Base-by-base conservation (phyloP, 1,284 basidiomycete species). In the Tylopilus sp. region DNA sequence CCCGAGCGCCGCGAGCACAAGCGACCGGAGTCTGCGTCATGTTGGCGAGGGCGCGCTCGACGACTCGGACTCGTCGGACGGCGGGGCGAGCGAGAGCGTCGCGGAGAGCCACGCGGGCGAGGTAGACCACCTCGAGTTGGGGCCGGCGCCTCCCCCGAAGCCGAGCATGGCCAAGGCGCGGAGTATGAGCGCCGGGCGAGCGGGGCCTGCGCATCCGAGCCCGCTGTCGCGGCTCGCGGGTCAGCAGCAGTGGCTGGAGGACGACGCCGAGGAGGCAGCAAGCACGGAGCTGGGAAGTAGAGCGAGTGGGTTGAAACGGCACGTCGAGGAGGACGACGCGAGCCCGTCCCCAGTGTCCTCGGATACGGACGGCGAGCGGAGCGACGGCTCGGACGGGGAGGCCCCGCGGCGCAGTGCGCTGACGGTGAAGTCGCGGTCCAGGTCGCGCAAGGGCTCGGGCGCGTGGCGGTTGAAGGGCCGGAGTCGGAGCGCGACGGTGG, bases 21-120 rank as follows among this genome's bases (percentile, higher is more conserved):
- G 69, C 49, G 66, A 58, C 41, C 55, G 51, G 28, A 81, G 73
- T 49, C 65, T 78, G 29, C 71, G 77, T 2, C 78, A 87, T 56
- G 78, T 85, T 2, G 88, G 87, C 11, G 87, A 89, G 58, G 86
- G 88, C 19, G 84, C 84, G 2, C 66, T 90, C 10, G 82, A 85
- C 53, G 85, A 88, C 59, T 88, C 84, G 0, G 86, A 88, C 65
- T 84, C 82, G 2, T 75, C 72, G 16, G 74, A 71, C 0, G 71
- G 69, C 18, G 70, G 51, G 6, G 67, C 63, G 55, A 67, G 68
- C 46, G 56, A 59, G 35, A 59, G 60, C 31, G 65, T 64, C 1
- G 67, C 60, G 3, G 70, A 67, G 10, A 66, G 53, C 16, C 56
- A 64, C n/a, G 38, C 10, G 28, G 53, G 51, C 30, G 65, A 67